Evolutionary conservation across 1,284 basidiomycete species (phyloP).

Genomic region (Trichosporon sp.): DNA sequence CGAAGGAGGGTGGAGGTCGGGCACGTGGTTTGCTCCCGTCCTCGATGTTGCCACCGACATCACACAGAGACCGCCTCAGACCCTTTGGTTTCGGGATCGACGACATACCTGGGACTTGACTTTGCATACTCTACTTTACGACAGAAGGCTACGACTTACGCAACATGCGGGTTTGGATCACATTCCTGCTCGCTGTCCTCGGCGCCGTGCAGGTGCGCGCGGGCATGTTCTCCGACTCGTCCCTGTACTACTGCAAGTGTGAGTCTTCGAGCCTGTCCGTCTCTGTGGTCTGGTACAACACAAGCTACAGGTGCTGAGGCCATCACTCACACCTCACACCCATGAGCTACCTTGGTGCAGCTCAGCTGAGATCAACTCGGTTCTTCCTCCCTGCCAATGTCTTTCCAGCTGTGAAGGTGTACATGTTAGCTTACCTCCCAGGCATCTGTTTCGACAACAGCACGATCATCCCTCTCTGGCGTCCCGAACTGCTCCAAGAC

Average conservation of each 20-base stretch:
- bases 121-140: not conserved
- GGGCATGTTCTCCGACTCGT: slow-evolving; percentile 44
- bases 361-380: too few species aligned
- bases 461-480: slow-evolving; percentile 77
- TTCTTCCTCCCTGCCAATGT: too few species aligned
- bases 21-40: slow-evolving; percentile 3
- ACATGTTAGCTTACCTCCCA: slow-evolving; percentile 46
- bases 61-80: not conserved
- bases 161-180: slow-evolving; percentile 6
- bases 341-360: too few species aligned
- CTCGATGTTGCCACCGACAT: slow-evolving; percentile 12
- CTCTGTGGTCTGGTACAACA: too few species aligned
- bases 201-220: slow-evolving; percentile 26
- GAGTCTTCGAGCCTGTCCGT: slow-evolving; percentile 24
- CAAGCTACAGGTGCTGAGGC: too few species aligned
- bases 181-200: slow-evolving; percentile 11
- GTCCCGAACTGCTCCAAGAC: slow-evolving; percentile 65
- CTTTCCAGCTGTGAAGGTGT: too few species aligned
- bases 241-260: slow-evolving; percentile 56
- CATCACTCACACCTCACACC: too few species aligned
- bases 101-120: not conserved
- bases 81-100: slow-evolving; percentile 11
- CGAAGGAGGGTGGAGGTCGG: not conserved
- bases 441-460: slow-evolving; percentile 92
- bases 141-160: not conserved